Evolutionary conservation across 768 basidiomycete genomes (phyloP), one percentile per base, ranked within the genome.

Genomic region (Mycena metata): DNA sequence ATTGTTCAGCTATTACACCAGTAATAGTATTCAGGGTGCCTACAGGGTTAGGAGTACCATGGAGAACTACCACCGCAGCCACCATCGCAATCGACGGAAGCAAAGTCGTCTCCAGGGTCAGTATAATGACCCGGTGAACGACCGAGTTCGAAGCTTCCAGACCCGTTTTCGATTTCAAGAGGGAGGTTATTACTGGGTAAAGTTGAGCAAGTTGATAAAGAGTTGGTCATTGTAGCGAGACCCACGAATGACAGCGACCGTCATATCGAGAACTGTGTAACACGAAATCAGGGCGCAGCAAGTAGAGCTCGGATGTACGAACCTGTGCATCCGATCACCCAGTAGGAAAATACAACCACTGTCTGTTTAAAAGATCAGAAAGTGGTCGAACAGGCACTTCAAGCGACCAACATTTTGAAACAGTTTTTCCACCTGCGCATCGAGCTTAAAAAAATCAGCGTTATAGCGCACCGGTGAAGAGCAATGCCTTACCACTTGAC

Each of bases 281-380:
- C 15, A 42, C 50, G 13, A 36, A 13, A 35, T 74, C 10, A 72
- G 54, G 41, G 3, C 13, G 16, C 2, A 41, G 19, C 16, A 9
- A 42, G 24, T 13, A 11, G 17, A 7, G 30, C 7, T 54, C 2
- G 16, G 11, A n/a, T 23, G 7, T 21, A 64, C 78, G 33, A 63
- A 84, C 85, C 74, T 33, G 85, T 59, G 26, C 83, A 82, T 8
- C 81, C 83, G 66, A 82, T 80, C 24, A 84, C 81, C 84, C 84
- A 86, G 58, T 82, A 82, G 0, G 83, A 79, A 72, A 85, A 85
- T 5, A 83, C 79, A 24, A 82, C 72, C 5, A 82, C 75, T 15
- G 82, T 82, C 84, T 84, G 49, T 26, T 54, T 26, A 65, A 59
- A 39, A 16, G 33, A 7, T 69, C 26, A 69, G 63, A 45, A 45